Evolutionary conservation across 169 alveolate genomes (phyloP).

Genomic region (Plasmodium inui): DNA sequence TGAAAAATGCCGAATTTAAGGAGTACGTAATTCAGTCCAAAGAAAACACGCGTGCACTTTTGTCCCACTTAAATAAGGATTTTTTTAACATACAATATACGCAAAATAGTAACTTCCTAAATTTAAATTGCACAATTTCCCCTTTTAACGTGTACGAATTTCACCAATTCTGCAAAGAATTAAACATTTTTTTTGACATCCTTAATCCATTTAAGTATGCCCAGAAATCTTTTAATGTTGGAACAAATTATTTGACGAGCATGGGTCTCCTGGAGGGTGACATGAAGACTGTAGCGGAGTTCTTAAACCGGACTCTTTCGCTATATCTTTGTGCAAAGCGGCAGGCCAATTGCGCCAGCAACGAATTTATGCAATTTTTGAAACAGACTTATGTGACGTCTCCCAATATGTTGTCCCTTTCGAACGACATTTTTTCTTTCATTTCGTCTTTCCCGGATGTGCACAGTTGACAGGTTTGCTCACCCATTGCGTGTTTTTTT

Average conservation of each 20-base stretch:
- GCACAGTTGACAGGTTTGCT: background rate
- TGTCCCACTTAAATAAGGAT: slow-evolving; percentile 9
- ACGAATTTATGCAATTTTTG: slow-evolving; percentile 5
- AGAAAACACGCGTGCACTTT: slow-evolving; percentile 36
- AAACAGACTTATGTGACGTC: background rate
- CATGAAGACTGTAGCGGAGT: slow-evolving; percentile 50
- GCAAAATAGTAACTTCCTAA: slow-evolving; percentile 39
- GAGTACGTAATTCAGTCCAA: slow-evolving; percentile 23
- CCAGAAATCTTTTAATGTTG: slow-evolving; percentile 60
- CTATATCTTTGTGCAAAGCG: slow-evolving; percentile 31
- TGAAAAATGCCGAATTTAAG: slow-evolving; percentile 51
- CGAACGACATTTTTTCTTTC: slow-evolving; percentile 49
- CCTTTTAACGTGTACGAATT: slow-evolving; percentile 36
- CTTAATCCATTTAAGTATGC: background rate
- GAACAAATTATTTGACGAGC: slow-evolving; percentile 48
- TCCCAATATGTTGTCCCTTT: slow-evolving; percentile 43
- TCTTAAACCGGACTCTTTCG: slow-evolving; percentile 13
- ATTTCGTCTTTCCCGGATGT: slow-evolving; percentile 31
- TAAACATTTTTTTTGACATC: slow-evolving; percentile 50
- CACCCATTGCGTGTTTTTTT: background rate
- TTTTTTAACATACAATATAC: slow-evolving; percentile 29
- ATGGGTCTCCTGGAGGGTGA: slow-evolving; percentile 39
- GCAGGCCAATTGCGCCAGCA: background rate
- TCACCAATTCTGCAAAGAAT: slow-evolving; percentile 28
- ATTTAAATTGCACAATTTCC: background rate